Evolutionary conservation across 306 rosid species (phyloP), one percentile per base, ranked within the genome.

Genomic region (Urtica urens): DNA sequence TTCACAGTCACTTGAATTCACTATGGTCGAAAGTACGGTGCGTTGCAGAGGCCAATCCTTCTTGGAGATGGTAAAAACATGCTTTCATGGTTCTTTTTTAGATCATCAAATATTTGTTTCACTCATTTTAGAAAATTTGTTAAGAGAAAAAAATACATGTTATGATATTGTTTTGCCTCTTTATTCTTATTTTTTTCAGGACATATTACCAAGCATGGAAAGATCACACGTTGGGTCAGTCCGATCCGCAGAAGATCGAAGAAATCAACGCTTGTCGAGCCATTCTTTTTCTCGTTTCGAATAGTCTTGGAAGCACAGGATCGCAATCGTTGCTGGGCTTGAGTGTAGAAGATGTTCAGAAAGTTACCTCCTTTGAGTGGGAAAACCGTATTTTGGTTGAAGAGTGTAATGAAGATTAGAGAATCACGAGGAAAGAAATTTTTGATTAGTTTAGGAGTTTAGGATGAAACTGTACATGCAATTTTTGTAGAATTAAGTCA

Each of bases 21-120:
- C 65, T 66, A 3, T 63, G 76, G 66, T 68, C 58, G 29, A 81
- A 67, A 66, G 59, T 90, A 46, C 74, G 56, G 28, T 79, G 71
- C 55, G 94, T 95, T 55, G 74, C 76, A 20, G 95, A 90, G 79
- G 95, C 77, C 33, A 77, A 74, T 72, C 82, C 90, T 19, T 31
- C 78, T 24, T 90, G 97, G 97, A 81, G 82, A 74, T 90, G 97
- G 97, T 90, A 84, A 70, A n/a, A n/a, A n/a, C n/a, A n/a, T n/a
- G n/a, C n/a, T n/a, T n/a, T n/a, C n/a, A n/a, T n/a, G n/a, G n/a
- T n/a, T n/a, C n/a, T n/a, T n/a, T n/a, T n/a, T n/a, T n/a, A n/a
- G n/a, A n/a, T n/a, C n/a, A n/a, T n/a, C n/a, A n/a, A 21, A 46
- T 44, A 35, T 18, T 38, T 31, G 38, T 24, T n/a, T 25, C 39